A percentile compares a stretch with the other conserved stretches of the same genome.
Conservation (phyloP, 2,329 filamentous ascomycete species). For the Mycosphaerella sp. region DNA sequence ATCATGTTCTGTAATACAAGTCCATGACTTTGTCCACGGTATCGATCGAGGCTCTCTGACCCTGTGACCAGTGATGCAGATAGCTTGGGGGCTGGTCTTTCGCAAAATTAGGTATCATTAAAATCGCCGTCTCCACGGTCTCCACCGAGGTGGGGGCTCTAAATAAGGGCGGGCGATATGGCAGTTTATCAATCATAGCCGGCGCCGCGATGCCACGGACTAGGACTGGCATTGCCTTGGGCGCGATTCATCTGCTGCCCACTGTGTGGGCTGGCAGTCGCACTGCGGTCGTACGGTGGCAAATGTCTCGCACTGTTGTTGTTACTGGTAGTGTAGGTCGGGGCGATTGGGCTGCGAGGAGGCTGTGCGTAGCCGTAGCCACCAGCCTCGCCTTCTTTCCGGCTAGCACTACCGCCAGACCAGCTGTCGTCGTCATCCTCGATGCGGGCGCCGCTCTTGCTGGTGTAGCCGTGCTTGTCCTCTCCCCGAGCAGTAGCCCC, state of each 20-base stretch:
- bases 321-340: constrained; percentile 40
- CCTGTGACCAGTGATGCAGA: constrained; percentile 2
- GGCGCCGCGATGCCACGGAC: constrained; percentile 60
- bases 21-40: constrained; percentile 17
- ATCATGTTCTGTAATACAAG: constrained; percentile 12
- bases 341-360: constrained; percentile 45
- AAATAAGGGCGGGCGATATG: constrained; percentile 16
- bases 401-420: constrained; percentile 48
- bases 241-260: constrained; percentile 22
- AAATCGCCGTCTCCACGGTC: constrained; percentile 20
- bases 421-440: constrained; percentile 66
- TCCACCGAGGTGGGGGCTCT: constrained; percentile 16
- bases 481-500: constrained; percentile 85
- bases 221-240: constrained; percentile 43
- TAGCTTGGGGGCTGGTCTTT: constrained; percentile 7
- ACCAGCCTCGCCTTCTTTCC: constrained; percentile 33
- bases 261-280: constrained; percentile 31
- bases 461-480: constrained; percentile 47
- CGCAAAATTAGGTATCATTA: constrained; percentile 16
- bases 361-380: constrained; percentile 32
- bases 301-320: constrained; percentile 37
- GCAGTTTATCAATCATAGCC: constrained; percentile 50
- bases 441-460: constrained; percentile 51
- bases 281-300: constrained; percentile 35
- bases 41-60: constrained; percentile 13